phyloP scores from a whole-genome alignment of 2,329 filamentous ascomycete species.

The Claviceps fusiformis region DNA sequence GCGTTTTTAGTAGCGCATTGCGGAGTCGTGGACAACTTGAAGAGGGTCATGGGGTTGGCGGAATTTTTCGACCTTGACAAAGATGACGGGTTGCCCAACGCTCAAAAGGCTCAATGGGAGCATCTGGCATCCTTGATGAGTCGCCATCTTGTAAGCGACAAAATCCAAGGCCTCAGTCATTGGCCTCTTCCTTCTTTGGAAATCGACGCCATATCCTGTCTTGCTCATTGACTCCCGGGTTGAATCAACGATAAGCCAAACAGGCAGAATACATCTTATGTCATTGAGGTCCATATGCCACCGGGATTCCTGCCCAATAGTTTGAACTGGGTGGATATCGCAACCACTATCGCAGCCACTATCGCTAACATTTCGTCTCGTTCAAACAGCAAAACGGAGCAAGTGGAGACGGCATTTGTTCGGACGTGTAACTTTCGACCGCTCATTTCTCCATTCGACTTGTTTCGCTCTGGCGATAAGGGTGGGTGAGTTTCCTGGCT shows the following conservation, averaged over 20 bases:
- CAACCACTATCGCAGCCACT: neutral
- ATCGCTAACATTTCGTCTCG: neutral
- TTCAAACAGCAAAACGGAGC: neutral
- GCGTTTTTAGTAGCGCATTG: no score
- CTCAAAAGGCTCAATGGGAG: no score
- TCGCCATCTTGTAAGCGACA: no score
- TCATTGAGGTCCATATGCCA: neutral
- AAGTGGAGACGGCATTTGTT: neutral
- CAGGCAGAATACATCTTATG: neutral
- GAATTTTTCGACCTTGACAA: no score
- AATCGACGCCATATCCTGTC: neutral
- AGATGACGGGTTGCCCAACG: no score
- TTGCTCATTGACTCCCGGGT: neutral
- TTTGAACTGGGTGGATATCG: neutral
- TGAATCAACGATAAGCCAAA: neutral
- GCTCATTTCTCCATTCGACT: neutral
- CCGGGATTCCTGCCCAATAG: neutral
- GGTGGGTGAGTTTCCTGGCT: no score
- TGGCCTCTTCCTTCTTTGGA: no score
- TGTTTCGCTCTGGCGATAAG: neutral
- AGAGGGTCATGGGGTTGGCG: no score
- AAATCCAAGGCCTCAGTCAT: no score
- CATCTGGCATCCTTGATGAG: no score
- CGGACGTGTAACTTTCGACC: neutral
- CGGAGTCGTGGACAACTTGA: no score